phyloP scores from a whole-genome alignment of 352 stramenopile species.

The Phytophthora melonis region DNA sequence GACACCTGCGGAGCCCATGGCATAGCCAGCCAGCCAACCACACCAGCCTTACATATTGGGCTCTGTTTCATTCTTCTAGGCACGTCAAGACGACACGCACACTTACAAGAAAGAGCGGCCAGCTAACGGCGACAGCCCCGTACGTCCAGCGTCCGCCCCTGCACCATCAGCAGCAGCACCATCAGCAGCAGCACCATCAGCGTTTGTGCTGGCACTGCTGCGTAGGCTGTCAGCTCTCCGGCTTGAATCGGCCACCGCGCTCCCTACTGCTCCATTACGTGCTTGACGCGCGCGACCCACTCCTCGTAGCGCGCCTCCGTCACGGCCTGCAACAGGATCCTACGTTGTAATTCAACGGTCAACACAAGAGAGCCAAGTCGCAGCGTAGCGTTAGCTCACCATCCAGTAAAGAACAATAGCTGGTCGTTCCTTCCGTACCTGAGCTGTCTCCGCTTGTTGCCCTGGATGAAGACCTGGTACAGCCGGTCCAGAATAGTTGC shows the following conservation, averaged over 20 bases:
- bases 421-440: background rate
- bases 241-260: slow-evolving; percentile 9
- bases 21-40: background rate
- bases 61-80: slow-evolving; percentile 9
- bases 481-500: slow-evolving; percentile 42
- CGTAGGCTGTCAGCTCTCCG: slow-evolving; percentile 6
- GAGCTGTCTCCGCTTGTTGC: slow-evolving; percentile 4
- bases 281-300: slow-evolving; percentile 44
- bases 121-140: background rate
- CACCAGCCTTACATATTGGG: background rate
- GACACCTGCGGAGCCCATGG: background rate
- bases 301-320: slow-evolving; percentile 49
- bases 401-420: background rate
- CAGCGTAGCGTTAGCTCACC: background rate
- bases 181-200: background rate
- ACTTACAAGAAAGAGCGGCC: slow-evolving; percentile 11
- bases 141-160: background rate
- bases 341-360: slow-evolving; percentile 4
- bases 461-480: slow-evolving; percentile 52
- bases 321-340: slow-evolving; percentile 51
- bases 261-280: slow-evolving; percentile 37
- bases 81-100: slow-evolving; percentile 12
- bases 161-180: background rate
- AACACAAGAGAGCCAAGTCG: background rate
- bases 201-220: background rate